These are phyloP conservation scores for Seminavis robusta DNA, from an alignment of 108 stramenopile genomes.

Conservation along the genomic window DNA sequence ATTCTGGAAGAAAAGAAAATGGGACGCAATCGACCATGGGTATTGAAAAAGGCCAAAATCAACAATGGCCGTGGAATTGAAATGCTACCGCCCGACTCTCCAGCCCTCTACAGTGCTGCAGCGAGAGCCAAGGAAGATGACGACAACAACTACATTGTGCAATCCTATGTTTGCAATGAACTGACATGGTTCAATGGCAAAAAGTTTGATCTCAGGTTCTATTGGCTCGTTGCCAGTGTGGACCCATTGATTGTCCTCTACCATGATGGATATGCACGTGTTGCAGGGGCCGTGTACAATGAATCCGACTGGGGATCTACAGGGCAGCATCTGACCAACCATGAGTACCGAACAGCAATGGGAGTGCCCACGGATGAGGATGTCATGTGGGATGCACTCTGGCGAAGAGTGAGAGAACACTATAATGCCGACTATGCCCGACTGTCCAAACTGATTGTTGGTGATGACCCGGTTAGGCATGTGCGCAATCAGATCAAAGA, in stretches of 20 bases:
- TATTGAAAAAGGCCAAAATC: conserved; percentile 14
- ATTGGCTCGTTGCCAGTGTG: conserved; percentile 32
- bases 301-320: conserved; percentile 11
- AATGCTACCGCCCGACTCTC: conserved; percentile 1
- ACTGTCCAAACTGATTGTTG: neutral
- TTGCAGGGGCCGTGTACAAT: conserved; percentile 10
- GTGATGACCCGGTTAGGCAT: conserved; percentile 15
- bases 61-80: conserved; percentile 17
- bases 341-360: neutral
- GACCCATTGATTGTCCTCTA: conserved; percentile 38
- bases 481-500: conserved; percentile 36
- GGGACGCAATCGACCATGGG: conserved; percentile 22
- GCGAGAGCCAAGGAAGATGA: neutral
- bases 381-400: neutral
- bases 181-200: conserved; percentile 14
- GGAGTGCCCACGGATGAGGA: conserved; percentile 4
- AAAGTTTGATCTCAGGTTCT: conserved; percentile 35
- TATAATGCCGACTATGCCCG: neutral
- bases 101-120: neutral
- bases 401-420: neutral
- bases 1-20: conserved; percentile 2
- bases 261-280: conserved; percentile 34
- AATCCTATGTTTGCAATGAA: conserved; percentile 35
- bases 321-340: conserved; percentile 20
- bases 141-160: conserved; percentile 15